Base-by-base conservation (phyloP, 192 early-diverging fungal species). In the Anaeromyces robustus region DNA sequence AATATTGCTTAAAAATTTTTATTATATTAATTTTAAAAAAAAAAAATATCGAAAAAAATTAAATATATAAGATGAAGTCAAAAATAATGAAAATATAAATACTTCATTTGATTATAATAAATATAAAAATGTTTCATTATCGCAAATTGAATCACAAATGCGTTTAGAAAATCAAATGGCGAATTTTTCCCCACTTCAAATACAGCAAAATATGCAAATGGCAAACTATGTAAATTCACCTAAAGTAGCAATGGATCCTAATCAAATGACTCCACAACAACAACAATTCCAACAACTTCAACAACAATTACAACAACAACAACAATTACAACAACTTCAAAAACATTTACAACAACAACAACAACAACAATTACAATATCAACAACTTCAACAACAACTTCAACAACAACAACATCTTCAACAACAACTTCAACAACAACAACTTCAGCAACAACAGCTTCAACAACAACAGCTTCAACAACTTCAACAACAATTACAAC, bases 391-490 rank as follows among this genome's bases (percentile, higher is more conserved):
- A 68, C 41, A 29, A 30, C 34, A 9, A 16, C 78, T 14, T n/a
- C 30, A 12, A 79, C 77, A 78, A 81, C 30, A 81, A 41, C 17
- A 26, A 34, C 29, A 81, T 22, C 29, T 37, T 77, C 39, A 59
- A 79, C 82, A 79, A 30, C 80, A 30, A 29, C 81, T 19, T 1
- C 78, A 78, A 29, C 80, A 81, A 29, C 82, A 37, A 77, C 79
- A 80, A 17, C 79, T 28, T 26, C 81, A 78, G 0, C 78, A 79
- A 43, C 81, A 77, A 11, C 81, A 80, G 41, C 41, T 77, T 41
- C 80, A 77, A 29, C 30, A 32, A 29, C 34, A 78, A 34, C 78
- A 78, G 52, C 30, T 39, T 39, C 37, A 39, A 39, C 52, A 68
- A 68, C 22, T 26, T 11, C 52, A 26, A 9, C 52, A 68, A n/a